phyloP scores from a whole-genome alignment of 345 rosid genomes.

The Hirschfeldia incana region DNA sequence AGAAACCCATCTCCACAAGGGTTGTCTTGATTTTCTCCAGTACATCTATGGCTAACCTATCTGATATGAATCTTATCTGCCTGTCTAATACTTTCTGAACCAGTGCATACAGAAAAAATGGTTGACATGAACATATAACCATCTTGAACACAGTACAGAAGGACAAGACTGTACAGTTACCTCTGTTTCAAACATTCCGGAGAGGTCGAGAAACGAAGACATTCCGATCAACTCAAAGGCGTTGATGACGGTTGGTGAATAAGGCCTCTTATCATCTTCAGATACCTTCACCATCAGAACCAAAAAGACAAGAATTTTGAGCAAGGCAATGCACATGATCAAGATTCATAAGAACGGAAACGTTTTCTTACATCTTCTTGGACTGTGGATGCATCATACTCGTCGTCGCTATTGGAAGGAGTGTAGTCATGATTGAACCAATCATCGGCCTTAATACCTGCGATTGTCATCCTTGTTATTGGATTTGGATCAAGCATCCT shows the following conservation, averaged over 20 bases:
- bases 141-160: background rate
- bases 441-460: slow-evolving; percentile 56
- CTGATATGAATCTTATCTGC: slow-evolving; percentile 74
- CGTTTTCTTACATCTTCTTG: slow-evolving; percentile 54
- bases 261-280: slow-evolving; percentile 43
- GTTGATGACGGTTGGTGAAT: slow-evolving; percentile 59
- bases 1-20: slow-evolving; percentile 75
- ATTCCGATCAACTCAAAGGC: slow-evolving; percentile 95
- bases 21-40: slow-evolving; percentile 61
- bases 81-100: slow-evolving; percentile 76
- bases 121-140: background rate
- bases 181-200: slow-evolving; percentile 90
- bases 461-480: slow-evolving; percentile 57
- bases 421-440: slow-evolving; percentile 73
- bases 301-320: background rate
- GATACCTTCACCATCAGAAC: slow-evolving; percentile 40
- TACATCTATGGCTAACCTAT: slow-evolving; percentile 59
- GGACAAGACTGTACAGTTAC: slow-evolving; percentile 38
- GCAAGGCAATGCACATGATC: background rate
- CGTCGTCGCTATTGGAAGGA: slow-evolving; percentile 51
- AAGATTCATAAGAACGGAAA: background rate
- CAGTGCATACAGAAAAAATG: background rate
- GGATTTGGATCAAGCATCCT: slow-evolving; percentile 89
- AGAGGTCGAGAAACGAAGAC: slow-evolving; percentile 87
- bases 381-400: slow-evolving; percentile 49